Conservation (phyloP, 78 protist species). For the Goniomonas avonlea region DNA sequence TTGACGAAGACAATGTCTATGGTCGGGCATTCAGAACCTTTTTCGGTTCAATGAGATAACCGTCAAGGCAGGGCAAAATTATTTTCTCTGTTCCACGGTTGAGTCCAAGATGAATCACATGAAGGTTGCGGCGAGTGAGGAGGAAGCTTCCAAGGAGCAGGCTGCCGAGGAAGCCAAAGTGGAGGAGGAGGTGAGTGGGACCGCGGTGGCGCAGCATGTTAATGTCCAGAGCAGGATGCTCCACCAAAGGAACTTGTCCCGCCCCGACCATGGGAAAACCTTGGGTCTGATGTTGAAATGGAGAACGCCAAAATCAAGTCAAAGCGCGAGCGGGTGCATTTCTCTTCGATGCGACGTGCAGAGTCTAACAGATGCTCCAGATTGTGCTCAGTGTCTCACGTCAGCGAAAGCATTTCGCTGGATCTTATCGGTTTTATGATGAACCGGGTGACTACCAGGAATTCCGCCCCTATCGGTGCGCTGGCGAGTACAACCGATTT, state of each 20-base stretch:
- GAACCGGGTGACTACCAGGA: background rate
- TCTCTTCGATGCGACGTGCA: too few relatives aligned
- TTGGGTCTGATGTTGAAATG: constrained; percentile 11
- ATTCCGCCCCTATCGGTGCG: too few relatives aligned
- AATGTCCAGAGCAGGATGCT: too few relatives aligned
- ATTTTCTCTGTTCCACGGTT: background rate
- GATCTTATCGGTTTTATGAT: background rate
- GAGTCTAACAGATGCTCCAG: too few relatives aligned
- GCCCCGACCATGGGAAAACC: background rate
- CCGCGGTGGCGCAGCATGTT: background rate
- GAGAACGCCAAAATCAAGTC: background rate
- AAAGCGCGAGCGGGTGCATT: too few relatives aligned
- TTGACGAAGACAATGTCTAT: constrained; percentile 25
- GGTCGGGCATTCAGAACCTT: background rate
- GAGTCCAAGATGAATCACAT: background rate
- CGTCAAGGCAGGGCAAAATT: constrained; percentile 33
- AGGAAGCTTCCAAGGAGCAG: background rate
- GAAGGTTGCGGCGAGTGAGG: background rate
- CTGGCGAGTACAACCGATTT: too few relatives aligned
- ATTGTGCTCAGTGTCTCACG: background rate
- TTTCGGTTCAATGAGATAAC: too few relatives aligned
- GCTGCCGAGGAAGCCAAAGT: background rate
- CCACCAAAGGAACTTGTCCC: too few relatives aligned
- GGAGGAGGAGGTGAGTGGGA: constrained; percentile 9
- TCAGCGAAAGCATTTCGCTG: background rate